Conservation (phyloP, 2,329 filamentous ascomycete species). For the Fusarium sp. region DNA sequence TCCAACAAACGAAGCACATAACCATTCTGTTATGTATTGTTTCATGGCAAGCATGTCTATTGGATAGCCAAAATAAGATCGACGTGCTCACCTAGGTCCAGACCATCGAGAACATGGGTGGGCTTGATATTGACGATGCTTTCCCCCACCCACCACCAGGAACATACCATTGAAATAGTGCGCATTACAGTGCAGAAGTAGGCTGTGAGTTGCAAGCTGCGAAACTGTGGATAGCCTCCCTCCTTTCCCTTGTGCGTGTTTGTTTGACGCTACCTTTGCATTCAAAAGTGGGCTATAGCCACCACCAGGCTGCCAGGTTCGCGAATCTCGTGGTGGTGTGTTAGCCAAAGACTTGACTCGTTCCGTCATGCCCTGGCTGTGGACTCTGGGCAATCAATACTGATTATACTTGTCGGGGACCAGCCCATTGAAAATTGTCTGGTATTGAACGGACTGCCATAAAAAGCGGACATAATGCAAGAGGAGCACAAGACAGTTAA, state of each 20-base stretch:
- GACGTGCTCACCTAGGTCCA: constrained; percentile 44
- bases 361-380: background rate
- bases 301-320: constrained; percentile 40
- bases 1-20: constrained; percentile 15
- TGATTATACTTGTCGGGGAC: background rate
- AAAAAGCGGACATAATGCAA: too few relatives aligned
- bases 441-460: background rate
- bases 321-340: constrained; percentile 44
- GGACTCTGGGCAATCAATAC: background rate
- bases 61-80: constrained; percentile 39
- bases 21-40: constrained; percentile 33
- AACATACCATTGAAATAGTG: constrained; percentile 29
- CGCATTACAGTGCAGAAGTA: constrained; percentile 18
- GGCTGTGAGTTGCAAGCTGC: constrained; percentile 32
- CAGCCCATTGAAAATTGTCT: background rate
- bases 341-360: constrained; percentile 20
- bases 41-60: constrained; percentile 24
- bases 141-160: constrained; percentile 36
- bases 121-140: constrained; percentile 31
- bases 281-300: constrained; percentile 29
- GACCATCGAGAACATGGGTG: constrained; percentile 39
- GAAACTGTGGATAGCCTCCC: constrained; percentile 20
- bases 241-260: constrained; percentile 17
- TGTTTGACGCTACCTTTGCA: constrained; percentile 24
- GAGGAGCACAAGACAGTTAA: background rate